Conservation (phyloP, 2,329 filamentous ascomycete species). For the Epichloe coenophiala region DNA sequence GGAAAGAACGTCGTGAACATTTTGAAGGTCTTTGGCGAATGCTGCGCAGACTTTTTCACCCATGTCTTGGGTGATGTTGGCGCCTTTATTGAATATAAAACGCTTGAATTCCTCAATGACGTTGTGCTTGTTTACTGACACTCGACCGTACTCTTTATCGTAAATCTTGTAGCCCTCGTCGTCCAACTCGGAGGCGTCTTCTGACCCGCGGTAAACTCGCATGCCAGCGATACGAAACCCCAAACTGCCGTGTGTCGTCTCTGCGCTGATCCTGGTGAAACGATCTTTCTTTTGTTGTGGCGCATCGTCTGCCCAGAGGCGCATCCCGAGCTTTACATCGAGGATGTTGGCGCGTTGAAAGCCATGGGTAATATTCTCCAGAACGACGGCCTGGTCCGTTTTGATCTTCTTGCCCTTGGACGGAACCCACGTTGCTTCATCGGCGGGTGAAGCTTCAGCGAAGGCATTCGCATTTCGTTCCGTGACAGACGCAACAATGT, state of each 20-base stretch:
- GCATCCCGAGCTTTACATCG: conserved; percentile 79
- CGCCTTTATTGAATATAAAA: conserved; percentile 44
- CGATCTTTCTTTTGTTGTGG: conserved; percentile 43
- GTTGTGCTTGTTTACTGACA: conserved; percentile 37
- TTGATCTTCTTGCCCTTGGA: conserved; percentile 47
- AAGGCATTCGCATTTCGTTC: conserved; percentile 17
- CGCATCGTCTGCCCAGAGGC: conserved; percentile 71
- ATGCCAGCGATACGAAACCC: conserved; percentile 54
- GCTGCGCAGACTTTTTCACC: conserved; percentile 40
- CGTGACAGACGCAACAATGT: conserved; percentile 19
- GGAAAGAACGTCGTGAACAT: conserved; percentile 39
- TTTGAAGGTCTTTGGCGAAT: conserved; percentile 39
- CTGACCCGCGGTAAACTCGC: conserved; percentile 46
- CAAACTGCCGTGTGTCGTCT: conserved; percentile 46
- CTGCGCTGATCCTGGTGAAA: conserved; percentile 43
- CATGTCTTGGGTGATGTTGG: conserved; percentile 45
- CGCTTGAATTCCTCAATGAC: conserved; percentile 38
- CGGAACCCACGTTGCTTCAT: conserved; percentile 29
- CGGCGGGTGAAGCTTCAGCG: conserved; percentile 3
- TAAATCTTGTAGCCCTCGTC: conserved; percentile 45
- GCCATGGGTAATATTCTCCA: conserved; percentile 71
- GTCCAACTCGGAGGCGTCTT: conserved; percentile 36
- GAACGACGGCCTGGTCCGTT: conserved; percentile 67
- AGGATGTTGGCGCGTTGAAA: conserved; percentile 81
- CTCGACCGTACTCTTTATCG: conserved; percentile 49